Evolutionary conservation across 2,329 filamentous ascomycete genomes (phyloP).

Genomic region (Pseudonectria buxi): DNA sequence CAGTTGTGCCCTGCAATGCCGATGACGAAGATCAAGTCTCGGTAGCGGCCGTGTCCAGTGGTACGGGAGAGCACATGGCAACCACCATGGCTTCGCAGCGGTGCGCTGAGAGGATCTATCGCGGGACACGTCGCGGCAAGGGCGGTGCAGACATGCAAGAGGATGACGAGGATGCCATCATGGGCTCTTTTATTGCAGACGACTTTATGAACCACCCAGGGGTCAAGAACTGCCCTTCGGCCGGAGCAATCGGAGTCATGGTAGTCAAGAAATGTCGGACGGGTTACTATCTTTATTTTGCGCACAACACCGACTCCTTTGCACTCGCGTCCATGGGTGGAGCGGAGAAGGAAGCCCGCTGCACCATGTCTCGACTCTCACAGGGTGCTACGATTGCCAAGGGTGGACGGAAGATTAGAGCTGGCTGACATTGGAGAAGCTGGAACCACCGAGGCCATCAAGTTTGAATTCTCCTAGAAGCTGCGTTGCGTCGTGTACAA

Average conservation of each 20-base stretch:
- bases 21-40: conserved; percentile 61
- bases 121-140: conserved; percentile 52
- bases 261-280: conserved; percentile 74
- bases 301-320: conserved; percentile 88
- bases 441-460: too few relatives aligned
- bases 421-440: conserved; percentile 17
- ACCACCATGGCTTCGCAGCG: conserved; percentile 86
- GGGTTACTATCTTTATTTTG: conserved; percentile 83
- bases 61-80: conserved; percentile 96
- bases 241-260: conserved; percentile 87
- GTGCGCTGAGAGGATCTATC: conserved; percentile 79
- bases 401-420: conserved; percentile 44
- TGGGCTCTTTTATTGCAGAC: conserved; percentile 71
- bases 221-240: conserved; percentile 69
- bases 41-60: conserved; percentile 83
- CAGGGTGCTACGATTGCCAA: conserved; percentile 46
- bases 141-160: conserved; percentile 58
- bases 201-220: conserved; percentile 93
- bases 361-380: conserved; percentile 77
- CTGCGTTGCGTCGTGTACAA: too few relatives aligned
- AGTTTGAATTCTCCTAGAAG: neutral
- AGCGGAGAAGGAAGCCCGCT: conserved; percentile 65
- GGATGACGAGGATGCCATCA: conserved; percentile 67
- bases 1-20: conserved; percentile 71
- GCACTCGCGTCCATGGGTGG: conserved; percentile 85